Percentiles rank a stretch among this genome's conserved stretches.
Evolutionary conservation across 2,329 filamentous ascomycete species (phyloP).

Genomic region (Tympanopsis confertula): DNA sequence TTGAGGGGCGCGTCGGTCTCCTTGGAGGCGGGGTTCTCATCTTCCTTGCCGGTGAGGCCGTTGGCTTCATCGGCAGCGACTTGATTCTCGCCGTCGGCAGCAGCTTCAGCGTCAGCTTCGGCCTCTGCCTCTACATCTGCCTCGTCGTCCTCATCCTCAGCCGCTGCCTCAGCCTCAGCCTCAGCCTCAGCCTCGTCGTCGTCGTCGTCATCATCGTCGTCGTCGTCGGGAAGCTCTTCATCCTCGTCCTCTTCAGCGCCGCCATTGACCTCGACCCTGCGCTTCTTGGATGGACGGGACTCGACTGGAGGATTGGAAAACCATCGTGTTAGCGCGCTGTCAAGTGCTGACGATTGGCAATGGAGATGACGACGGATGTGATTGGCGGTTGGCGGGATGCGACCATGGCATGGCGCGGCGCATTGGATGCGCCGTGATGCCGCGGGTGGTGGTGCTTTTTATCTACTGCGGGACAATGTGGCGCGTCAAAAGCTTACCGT

Average conservation of each 20-base stretch:
- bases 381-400: too few relatives aligned
- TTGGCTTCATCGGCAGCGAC: constrained; percentile 42
- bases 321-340: too few relatives aligned
- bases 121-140: constrained; percentile 39
- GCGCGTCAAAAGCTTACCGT: too few relatives aligned
- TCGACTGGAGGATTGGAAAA: too few relatives aligned
- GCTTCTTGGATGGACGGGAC: too few relatives aligned
- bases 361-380: too few relatives aligned
- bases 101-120: constrained; percentile 34
- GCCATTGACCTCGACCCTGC: constrained; percentile 7
- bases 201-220: constrained; percentile 2
- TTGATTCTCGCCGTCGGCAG: constrained; percentile 44
- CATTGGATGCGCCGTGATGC: too few relatives aligned
- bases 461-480: too few relatives aligned
- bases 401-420: too few relatives aligned
- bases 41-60: constrained; percentile 36
- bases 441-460: too few relatives aligned
- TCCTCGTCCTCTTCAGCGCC: constrained; percentile 10
- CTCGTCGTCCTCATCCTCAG: constrained; percentile 42
- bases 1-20: not conserved
- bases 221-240: constrained; percentile 6
- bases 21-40: not conserved
- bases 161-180: constrained; percentile 32
- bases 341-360: too few relatives aligned
- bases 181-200: constrained; percentile 31